Percentiles rank a stretch among this genome's conserved stretches.
phyloP scores from a whole-genome alignment of 371 early-diverging fungal species.

The Blastocladiella emersonii region DNA sequence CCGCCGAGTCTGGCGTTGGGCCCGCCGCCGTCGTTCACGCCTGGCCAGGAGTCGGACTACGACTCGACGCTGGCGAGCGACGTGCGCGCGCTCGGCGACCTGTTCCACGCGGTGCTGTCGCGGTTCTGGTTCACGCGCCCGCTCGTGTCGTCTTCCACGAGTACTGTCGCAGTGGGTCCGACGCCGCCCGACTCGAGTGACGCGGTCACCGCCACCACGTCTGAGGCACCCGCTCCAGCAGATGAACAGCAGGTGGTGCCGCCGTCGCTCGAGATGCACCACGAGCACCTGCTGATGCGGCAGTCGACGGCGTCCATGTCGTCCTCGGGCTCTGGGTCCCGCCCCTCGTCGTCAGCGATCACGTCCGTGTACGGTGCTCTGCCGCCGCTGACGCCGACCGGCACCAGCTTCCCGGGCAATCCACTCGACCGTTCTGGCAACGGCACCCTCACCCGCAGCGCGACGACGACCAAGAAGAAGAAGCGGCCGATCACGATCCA shows the following conservation, averaged over 20 bases:
- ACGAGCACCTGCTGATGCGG: background rate
- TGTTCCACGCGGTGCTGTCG: background rate
- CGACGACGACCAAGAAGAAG: background rate
- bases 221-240: too few relatives aligned
- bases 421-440: too few relatives aligned
- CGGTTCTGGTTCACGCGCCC: background rate
- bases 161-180: background rate
- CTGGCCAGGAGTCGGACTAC: background rate
- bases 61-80: conserved; percentile 4
- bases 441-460: too few relatives aligned
- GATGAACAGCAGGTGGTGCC: too few relatives aligned
- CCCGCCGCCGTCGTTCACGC: background rate
- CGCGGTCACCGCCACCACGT: too few relatives aligned
- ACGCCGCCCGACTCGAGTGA: too few relatives aligned
- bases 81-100: background rate
- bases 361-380: too few relatives aligned
- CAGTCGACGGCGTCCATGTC: background rate
- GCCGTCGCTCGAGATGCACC: background rate
- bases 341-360: background rate
- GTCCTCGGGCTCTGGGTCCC: background rate
- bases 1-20: background rate
- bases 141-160: background rate
- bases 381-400: background rate
- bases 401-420: background rate
- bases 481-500: conserved; percentile 4